Evolutionary conservation across 2,329 filamentous ascomycete species (phyloP), one percentile per base, ranked within the genome.

Genomic region (Fusarium penzigii): DNA sequence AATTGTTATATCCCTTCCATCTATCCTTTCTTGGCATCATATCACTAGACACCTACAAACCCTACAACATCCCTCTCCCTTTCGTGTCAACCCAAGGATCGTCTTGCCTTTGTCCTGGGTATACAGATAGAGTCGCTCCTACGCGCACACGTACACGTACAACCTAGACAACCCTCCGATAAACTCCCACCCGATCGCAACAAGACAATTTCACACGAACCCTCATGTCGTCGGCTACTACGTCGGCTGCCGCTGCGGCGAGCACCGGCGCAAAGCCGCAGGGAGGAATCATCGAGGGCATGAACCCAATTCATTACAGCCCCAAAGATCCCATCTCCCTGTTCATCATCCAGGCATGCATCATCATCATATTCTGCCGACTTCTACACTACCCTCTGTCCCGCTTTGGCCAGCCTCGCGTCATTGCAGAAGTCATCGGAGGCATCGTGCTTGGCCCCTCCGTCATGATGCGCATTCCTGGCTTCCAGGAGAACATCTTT

Each of bases 401-500:
- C 61, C 87, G 86, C 64, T 78, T 94, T 45, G 85, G 88, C 50
- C 90, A 94, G 67, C 90, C 90, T 57, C 84, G 88, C 43, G 90
- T 94, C 60, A 92, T 94, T 63, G 87, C 89, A 45, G 90, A 94
- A 73, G 89, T 94, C 52, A 84, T 93, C 49, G 89, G 88, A n/a
- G 90, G 89, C 48, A 90, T 94, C 65, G 71, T 96, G 38, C 80
- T 96, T 1, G 92, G 92, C 4, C 92, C 92, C 2, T 94, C 92
- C 0, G 88, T 95, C 17, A 88, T 96, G 84, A 91, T 91, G 65
- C 85, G 88, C 47, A 91, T 96, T 17, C 90, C 90, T 1, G 85
- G 86, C 39, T 96, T 96, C 74, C 78, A 83, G 46, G 72, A 77
- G 3, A 78, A 87, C 57, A 93, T 96, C 59, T 96, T 96, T 65